phyloP scores from a whole-genome alignment of 345 rosid species.

The Ceriops zippeliana region DNA sequence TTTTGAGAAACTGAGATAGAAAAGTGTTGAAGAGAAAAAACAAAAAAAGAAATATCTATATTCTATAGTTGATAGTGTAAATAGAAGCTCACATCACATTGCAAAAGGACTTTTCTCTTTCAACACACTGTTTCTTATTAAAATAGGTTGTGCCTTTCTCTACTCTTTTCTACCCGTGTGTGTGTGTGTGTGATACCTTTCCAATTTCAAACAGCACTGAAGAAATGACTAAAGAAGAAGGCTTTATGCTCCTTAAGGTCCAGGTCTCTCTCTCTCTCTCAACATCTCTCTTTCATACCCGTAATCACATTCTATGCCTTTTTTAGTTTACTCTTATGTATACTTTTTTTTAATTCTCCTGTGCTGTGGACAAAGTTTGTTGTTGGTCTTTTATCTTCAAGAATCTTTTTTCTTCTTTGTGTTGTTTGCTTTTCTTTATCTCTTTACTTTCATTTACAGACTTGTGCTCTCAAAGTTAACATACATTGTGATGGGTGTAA shows the following conservation, averaged over 20 bases:
- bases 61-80: constrained; percentile 2
- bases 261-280: constrained; percentile 43
- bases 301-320: constrained; percentile 14
- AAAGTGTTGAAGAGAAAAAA: background rate
- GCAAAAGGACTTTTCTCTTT: background rate
- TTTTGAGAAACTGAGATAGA: constrained; percentile 15
- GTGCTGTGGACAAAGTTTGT: constrained; percentile 10
- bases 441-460: constrained; percentile 34
- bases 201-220: constrained; percentile 22
- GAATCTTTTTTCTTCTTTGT: constrained; percentile 11
- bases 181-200: constrained; percentile 19
- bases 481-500: constrained; percentile 86
- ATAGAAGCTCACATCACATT: constrained; percentile 9
- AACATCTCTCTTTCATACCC: no score
- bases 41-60: constrained; percentile 6
- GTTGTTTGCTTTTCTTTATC: constrained; percentile 1
- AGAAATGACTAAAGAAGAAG: constrained; percentile 81
- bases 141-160: background rate
- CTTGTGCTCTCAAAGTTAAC: constrained; percentile 68
- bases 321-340: background rate
- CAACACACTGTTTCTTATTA: background rate
- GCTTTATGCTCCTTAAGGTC: constrained; percentile 84
- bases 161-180: background rate
- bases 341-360: background rate
- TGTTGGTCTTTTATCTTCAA: constrained; percentile 3